Conservation (phyloP, 306 rosid genomes). For the Cicer yamashitae region DNA sequence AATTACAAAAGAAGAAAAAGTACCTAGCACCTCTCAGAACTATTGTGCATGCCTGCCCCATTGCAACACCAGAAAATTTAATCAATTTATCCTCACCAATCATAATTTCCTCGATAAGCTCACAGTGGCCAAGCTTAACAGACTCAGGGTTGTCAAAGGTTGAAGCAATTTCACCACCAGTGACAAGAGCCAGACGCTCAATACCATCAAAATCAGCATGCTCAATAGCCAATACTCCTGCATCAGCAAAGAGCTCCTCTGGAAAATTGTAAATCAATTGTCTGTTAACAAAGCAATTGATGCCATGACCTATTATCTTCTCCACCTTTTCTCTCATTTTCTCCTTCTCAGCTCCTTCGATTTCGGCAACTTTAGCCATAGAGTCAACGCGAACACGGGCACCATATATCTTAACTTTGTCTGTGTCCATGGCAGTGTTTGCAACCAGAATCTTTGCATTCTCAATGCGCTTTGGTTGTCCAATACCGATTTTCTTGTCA, state of each 20-base stretch:
- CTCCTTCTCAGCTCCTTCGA: slow-evolving; percentile 94
- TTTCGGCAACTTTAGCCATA: slow-evolving; percentile 92
- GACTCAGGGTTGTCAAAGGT: slow-evolving; percentile 97
- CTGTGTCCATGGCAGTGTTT: slow-evolving; percentile 95
- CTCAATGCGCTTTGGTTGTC: slow-evolving; percentile 95
- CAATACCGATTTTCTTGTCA: slow-evolving; percentile 96
- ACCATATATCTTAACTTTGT: slow-evolving; percentile 91
- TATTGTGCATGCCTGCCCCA: slow-evolving; percentile 98
- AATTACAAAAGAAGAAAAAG: not conserved
- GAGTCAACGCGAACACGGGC: slow-evolving; percentile 98
- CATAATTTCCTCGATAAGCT: slow-evolving; percentile 95
- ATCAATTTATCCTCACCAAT: slow-evolving; percentile 95
- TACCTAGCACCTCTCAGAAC: slow-evolving; percentile 98
- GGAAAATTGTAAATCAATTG: slow-evolving; percentile 97
- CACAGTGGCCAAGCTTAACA: slow-evolving; percentile 89
- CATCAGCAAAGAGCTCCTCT: slow-evolving; percentile 98
- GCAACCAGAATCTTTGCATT: slow-evolving; percentile 89
- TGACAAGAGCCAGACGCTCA: slow-evolving; percentile 91
- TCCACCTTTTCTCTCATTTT: slow-evolving; percentile 97
- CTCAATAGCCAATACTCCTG: slow-evolving; percentile 94
- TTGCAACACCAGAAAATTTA: slow-evolving; percentile 93
- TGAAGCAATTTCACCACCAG: slow-evolving; percentile 99
- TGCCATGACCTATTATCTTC: slow-evolving; percentile 92
- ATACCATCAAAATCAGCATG: slow-evolving; percentile 99
- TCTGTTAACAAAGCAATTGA: slow-evolving; percentile 93